A percentile compares a stretch with the other conserved stretches of the same genome.
Conservation (phyloP, 768 basidiomycete genomes). For the Podaxis sp. region DNA sequence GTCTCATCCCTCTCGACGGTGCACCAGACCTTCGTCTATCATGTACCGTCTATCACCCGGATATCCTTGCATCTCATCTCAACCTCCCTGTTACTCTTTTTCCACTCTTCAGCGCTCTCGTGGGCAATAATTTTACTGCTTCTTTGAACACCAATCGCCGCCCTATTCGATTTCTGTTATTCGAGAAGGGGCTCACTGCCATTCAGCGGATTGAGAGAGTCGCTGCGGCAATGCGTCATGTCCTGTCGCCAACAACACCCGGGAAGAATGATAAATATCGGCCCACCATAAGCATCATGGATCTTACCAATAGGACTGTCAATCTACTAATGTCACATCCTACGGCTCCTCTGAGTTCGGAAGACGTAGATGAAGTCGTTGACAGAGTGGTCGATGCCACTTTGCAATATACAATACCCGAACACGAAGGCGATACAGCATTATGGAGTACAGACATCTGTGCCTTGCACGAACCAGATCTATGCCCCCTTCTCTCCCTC, state of each 20-base stretch:
- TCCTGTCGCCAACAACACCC: conserved; percentile 49
- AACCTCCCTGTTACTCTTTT: conserved; percentile 69
- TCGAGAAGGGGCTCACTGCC: conserved; percentile 55
- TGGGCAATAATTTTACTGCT: conserved; percentile 79
- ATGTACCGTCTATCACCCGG: conserved; percentile 60
- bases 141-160: conserved; percentile 46
- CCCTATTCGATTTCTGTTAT: conserved; percentile 63
- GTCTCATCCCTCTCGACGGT: conserved; percentile 55
- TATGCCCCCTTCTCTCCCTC: conserved; percentile 53
- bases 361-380: conserved; percentile 64
- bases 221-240: conserved; percentile 53
- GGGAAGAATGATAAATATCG: conserved; percentile 52
- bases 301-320: conserved; percentile 71
- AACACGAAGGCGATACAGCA: conserved; percentile 42
- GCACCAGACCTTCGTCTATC: conserved; percentile 47
- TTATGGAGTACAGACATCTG: conserved; percentile 62
- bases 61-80: conserved; percentile 60
- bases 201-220: conserved; percentile 68
- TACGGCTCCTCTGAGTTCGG: conserved; percentile 47
- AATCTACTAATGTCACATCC: conserved; percentile 54
- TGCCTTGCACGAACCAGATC: conserved; percentile 56
- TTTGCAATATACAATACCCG: conserved; percentile 75
- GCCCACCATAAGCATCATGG: conserved; percentile 64
- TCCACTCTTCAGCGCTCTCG: conserved; percentile 73
- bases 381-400: conserved; percentile 76